Base-by-base conservation (phyloP, 768 basidiomycete species). In the Tulasnella sp. region DNA sequence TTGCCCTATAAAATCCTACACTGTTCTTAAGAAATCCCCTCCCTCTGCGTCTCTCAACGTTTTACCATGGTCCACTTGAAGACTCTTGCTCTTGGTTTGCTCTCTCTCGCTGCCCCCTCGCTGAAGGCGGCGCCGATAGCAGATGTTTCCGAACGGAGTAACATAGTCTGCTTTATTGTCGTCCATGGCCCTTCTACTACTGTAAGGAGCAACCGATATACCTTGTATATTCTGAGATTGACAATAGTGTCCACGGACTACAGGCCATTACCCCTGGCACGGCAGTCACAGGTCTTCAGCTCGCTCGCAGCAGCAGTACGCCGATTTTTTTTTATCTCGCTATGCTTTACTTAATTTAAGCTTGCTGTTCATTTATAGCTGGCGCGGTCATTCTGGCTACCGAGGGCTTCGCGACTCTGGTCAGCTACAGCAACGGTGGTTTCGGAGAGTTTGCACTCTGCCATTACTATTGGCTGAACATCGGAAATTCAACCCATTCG, bases 401-500 rank as follows among this genome's bases (percentile, higher is more conserved):
- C 6, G 12, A 12, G 7, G 58, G 58, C 29, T 64, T 64, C 15
- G 31, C 25, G 31, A 64, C 58, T 19, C 15, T 64, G 31, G 31
- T 64, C 29, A 45, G 71, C 71, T 72, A 45, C 42, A 34, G 11
- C 38, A 72, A 72, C 25, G 71, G 71, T 22, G 71, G 71, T 19
- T 29, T 72, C 25, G 71, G 38, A 22, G 71, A 45, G 37, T 39
- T 40, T 25, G 37, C 40, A 3, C 19, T 34, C 17, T 72, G 71
- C 29, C 11, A 49, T 25, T 72, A 39, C 14, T 52, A 45, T 40
- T 72, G 71, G 71, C 40, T 72, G 8, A 72, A 72, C 42, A 72
- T 72, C 9, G 71, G 71, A n/a, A 52, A n/a, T 37, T 45, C 40
- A 12, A 12, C 42, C 17, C 22, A 39, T 14, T 72, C 71, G 14